Percentiles rank a stretch among this genome's conserved stretches.
phyloP scores from a whole-genome alignment of 306 rosid genomes.

The Trichosanthes truncata region DNA sequence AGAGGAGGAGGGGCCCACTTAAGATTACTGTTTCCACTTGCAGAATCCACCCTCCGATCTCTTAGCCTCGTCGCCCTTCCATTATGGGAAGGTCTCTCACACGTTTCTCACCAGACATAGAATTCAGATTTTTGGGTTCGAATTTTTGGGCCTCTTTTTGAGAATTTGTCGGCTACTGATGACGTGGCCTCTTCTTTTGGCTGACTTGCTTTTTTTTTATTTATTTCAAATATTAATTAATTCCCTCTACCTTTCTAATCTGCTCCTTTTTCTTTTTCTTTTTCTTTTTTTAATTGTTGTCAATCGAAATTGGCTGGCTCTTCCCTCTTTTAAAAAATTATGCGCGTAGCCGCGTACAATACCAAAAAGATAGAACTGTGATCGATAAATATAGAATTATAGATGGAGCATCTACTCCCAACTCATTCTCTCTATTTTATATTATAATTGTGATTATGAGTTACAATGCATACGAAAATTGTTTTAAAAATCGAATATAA shows the following conservation, averaged over 20 bases:
- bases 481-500: not conserved
- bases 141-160: constrained; percentile 11
- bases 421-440: not conserved
- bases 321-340: not conserved
- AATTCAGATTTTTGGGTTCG: not conserved
- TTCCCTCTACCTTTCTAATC: not conserved
- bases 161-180: constrained; percentile 18
- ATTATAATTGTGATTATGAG: not conserved
- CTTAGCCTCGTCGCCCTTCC: constrained; percentile 69
- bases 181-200: constrained; percentile 19
- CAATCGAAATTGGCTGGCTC: not conserved
- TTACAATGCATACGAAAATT: not conserved
- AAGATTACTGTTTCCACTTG: constrained; percentile 38
- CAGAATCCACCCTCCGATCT: constrained; percentile 23
- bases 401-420: not conserved
- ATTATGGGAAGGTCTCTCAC: constrained; percentile 42
- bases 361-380: not conserved
- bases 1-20: constrained; percentile 45
- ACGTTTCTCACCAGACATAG: constrained; percentile 10
- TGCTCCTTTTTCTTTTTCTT: not conserved
- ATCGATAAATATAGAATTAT: not conserved
- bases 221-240: not conserved
- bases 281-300: not conserved
- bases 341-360: not conserved
- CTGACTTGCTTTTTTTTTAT: not conserved